Conservation (phyloP, 805 yeast species). For the Millerozyma acaciae region DNA sequence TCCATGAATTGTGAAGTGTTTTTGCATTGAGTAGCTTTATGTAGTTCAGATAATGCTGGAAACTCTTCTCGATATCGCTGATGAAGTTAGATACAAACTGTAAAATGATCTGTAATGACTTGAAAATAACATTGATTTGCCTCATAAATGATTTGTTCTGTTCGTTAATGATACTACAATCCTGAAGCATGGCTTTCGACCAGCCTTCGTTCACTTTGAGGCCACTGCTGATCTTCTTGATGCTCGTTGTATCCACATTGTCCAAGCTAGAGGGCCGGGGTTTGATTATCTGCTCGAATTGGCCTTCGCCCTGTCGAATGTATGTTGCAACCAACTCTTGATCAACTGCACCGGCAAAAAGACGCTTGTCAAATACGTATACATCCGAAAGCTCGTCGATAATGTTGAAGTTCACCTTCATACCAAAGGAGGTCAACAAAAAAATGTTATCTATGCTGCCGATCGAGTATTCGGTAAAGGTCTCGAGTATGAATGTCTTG, state of each 20-base stretch:
- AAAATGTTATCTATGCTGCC: conserved; percentile 34
- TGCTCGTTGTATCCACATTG: conserved; percentile 5
- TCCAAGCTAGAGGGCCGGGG: conserved; percentile 6
- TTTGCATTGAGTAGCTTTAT: conserved; percentile 37
- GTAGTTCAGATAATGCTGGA: conserved; percentile 34
- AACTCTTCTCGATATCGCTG: conserved; percentile 45
- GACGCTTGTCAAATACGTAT: conserved; percentile 59
- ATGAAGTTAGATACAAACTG: conserved; percentile 49
- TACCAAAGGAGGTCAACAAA: conserved; percentile 62
- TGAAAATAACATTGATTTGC: conserved; percentile 41
- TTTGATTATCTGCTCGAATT: conserved; percentile 6
- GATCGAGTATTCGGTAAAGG: conserved; percentile 19
- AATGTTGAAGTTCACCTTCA: conserved; percentile 52
- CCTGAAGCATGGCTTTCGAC: conserved; percentile 45
- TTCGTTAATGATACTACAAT: conserved; percentile 31
- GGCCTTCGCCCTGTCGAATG: conserved; percentile 9
- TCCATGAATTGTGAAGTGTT: conserved; percentile 38
- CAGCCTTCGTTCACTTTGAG: conserved; percentile 49
- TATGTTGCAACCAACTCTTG: conserved; percentile 8
- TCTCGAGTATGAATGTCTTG: conserved; percentile 25
- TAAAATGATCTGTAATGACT: conserved; percentile 43
- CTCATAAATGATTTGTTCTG: conserved; percentile 21
- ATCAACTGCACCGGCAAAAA: conserved; percentile 36
- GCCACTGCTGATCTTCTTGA: conserved; percentile 25
- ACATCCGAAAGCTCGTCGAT: conserved; percentile 51